Evolutionary conservation across 352 stramenopile species (phyloP).

Genomic region (Phytophthora podocarpi): DNA sequence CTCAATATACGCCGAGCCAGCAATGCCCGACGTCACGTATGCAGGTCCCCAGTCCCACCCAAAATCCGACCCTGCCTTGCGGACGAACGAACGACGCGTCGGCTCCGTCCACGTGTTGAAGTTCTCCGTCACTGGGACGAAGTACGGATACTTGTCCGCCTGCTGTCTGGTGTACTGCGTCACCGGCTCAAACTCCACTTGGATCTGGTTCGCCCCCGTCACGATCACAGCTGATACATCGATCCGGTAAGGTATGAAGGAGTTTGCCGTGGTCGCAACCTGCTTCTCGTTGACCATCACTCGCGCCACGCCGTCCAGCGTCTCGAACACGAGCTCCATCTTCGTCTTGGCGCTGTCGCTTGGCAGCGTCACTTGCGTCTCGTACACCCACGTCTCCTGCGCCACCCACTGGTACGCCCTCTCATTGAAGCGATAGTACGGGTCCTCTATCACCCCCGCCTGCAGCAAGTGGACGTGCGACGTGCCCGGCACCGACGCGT

Average conservation of each 20-base stretch:
- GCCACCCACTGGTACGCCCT: slow-evolving; percentile 69
- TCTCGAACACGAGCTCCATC: slow-evolving; percentile 60
- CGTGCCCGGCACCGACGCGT: slow-evolving; percentile 64
- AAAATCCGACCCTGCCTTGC: slow-evolving; percentile 88
- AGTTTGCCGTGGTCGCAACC: slow-evolving; percentile 58
- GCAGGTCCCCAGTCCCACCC: slow-evolving; percentile 89
- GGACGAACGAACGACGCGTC: slow-evolving; percentile 76
- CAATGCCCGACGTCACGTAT: slow-evolving; percentile 68
- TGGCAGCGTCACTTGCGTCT: slow-evolving; percentile 50
- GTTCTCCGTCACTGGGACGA: slow-evolving; percentile 73
- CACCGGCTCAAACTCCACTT: slow-evolving; percentile 61
- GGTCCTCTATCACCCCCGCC: slow-evolving; percentile 63
- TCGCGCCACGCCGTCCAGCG: slow-evolving; percentile 70
- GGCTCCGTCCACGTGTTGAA: slow-evolving; percentile 84
- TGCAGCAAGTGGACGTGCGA: slow-evolving; percentile 75
- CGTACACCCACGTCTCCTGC: slow-evolving; percentile 75
- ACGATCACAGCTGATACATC: slow-evolving; percentile 32
- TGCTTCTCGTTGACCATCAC: slow-evolving; percentile 68
- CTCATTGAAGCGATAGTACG: slow-evolving; percentile 81
- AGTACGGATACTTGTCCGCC: slow-evolving; percentile 73
- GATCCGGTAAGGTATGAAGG: slow-evolving; percentile 69
- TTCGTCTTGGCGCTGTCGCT: neutral
- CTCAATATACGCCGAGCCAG: slow-evolving; percentile 57
- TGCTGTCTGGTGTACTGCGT: slow-evolving; percentile 59
- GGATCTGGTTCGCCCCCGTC: slow-evolving; percentile 49